Evolutionary conservation across 176 grass and related monocot genomes (phyloP).

Genomic region (Guadua angustifolia): DNA sequence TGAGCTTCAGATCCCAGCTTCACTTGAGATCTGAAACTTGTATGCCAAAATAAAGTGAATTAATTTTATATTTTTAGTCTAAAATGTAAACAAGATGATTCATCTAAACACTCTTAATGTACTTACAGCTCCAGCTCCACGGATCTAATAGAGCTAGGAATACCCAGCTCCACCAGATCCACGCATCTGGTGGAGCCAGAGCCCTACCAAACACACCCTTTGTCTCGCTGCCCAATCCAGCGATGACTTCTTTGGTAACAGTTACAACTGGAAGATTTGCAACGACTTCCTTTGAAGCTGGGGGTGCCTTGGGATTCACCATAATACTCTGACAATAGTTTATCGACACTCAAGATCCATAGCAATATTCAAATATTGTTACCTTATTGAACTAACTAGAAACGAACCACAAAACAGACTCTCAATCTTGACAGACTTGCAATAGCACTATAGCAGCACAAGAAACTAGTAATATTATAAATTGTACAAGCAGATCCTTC

Average conservation of each 20-base stretch:
- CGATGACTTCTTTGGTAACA: slow-evolving; percentile 68
- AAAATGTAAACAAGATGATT: too few relatives aligned
- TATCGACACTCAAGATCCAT: not conserved
- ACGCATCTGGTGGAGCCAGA: too few relatives aligned
- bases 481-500: not conserved
- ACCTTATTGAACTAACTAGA: slow-evolving; percentile 1
- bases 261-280: slow-evolving; percentile 80
- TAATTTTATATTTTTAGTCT: too few relatives aligned
- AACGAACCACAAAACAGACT: not conserved
- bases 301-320: slow-evolving; percentile 57
- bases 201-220: too few relatives aligned
- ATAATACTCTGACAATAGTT: slow-evolving; percentile 60
- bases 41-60: too few relatives aligned
- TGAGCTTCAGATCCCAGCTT: too few relatives aligned
- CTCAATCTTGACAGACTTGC: slow-evolving; percentile 1
- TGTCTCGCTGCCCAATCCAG: slow-evolving; percentile 74
- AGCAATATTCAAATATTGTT: slow-evolving; percentile 5
- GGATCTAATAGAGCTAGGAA: too few relatives aligned
- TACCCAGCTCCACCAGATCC: too few relatives aligned
- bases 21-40: too few relatives aligned
- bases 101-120: too few relatives aligned
- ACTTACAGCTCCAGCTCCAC: too few relatives aligned
- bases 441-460: not conserved
- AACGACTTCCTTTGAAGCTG: slow-evolving; percentile 91
- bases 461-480: slow-evolving; percentile 22